Percentiles rank a stretch among this genome's conserved stretches.
phyloP scores from a whole-genome alignment of 257 asterid species.

The Prunella vulgaris region DNA sequence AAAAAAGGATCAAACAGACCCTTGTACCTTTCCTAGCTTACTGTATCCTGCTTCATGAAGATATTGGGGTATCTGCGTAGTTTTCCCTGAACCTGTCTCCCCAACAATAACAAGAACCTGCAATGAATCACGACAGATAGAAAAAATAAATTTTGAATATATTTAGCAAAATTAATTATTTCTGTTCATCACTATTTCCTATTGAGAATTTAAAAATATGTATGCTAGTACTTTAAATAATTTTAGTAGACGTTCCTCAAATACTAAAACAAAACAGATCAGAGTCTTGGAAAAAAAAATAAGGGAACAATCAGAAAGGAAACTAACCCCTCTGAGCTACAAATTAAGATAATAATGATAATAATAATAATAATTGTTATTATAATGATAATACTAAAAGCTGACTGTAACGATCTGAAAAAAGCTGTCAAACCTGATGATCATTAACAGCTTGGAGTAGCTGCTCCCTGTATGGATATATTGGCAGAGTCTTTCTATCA shows the following conservation, averaged over 20 bases:
- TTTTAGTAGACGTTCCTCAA: background rate
- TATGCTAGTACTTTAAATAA: background rate
- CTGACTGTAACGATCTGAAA: background rate
- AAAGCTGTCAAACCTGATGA: constrained; percentile 56
- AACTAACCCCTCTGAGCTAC: constrained; percentile 1
- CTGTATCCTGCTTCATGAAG: constrained; percentile 94
- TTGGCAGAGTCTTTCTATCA: constrained; percentile 83
- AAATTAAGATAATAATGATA: background rate
- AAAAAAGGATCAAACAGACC: background rate
- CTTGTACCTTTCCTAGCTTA: constrained; percentile 61
- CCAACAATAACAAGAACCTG: constrained; percentile 96
- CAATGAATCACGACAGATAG: background rate
- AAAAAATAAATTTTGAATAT: background rate
- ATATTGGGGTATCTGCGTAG: constrained; percentile 92
- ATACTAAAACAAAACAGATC: background rate
- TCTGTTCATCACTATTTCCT: background rate
- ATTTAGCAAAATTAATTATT: background rate
- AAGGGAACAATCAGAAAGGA: background rate
- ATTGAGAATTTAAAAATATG: background rate
- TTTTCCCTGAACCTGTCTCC: constrained; percentile 95
- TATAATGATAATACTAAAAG: background rate
- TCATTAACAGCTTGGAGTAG: constrained; percentile 70
- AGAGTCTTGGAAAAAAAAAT: background rate
- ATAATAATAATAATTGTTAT: background rate
- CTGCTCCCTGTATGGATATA: constrained; percentile 70